Percentiles rank a stretch among this genome's conserved stretches.
Evolutionary conservation across 148 eudicot genomes (phyloP).

Genomic region (Rhododendron vialii): DNA sequence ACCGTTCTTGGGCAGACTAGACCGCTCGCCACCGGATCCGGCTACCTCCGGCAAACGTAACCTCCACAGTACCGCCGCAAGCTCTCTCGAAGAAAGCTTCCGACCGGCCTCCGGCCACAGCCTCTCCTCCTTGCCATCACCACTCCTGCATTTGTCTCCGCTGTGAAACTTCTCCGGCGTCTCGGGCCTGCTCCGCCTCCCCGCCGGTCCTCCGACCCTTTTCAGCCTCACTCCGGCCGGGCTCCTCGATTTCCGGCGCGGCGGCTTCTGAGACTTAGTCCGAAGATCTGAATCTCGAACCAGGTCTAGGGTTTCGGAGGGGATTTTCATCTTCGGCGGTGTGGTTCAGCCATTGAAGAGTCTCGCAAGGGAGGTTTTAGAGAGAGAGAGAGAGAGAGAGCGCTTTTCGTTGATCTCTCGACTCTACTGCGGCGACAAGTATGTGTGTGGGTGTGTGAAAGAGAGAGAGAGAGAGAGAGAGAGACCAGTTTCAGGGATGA

Average conservation of each 20-base stretch:
- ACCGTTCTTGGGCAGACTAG: conserved; percentile 14
- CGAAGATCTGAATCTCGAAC: conserved; percentile 38
- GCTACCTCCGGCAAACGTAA: conserved; percentile 34
- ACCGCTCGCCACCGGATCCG: conserved; percentile 20
- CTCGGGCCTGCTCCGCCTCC: conserved; percentile 52
- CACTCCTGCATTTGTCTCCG: conserved; percentile 1
- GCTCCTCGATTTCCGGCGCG: conserved; percentile 39
- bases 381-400: background rate
- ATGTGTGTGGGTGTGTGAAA: background rate
- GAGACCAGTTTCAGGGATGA: conserved; percentile 3
- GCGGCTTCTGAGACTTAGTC: conserved; percentile 17
- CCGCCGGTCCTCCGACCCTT: conserved; percentile 27
- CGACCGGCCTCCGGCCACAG: conserved; percentile 27
- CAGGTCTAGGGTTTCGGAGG: conserved; percentile 18
- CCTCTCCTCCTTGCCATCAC: conserved; percentile 21
- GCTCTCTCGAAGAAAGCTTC: conserved; percentile 59
- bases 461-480: background rate
- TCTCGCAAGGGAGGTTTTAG: background rate
- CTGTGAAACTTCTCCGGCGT: conserved; percentile 69
- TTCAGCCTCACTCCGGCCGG: conserved; percentile 22
- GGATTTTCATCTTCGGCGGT: conserved; percentile 44
- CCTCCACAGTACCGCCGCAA: conserved; percentile 70
- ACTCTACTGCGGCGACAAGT: background rate
- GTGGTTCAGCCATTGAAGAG: conserved; percentile 19
- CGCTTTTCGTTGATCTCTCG: background rate